These are phyloP conservation scores for Elasticomyces elasticus DNA, from an alignment of 495 filamentous ascomycete species.

Conservation along the genomic window DNA sequence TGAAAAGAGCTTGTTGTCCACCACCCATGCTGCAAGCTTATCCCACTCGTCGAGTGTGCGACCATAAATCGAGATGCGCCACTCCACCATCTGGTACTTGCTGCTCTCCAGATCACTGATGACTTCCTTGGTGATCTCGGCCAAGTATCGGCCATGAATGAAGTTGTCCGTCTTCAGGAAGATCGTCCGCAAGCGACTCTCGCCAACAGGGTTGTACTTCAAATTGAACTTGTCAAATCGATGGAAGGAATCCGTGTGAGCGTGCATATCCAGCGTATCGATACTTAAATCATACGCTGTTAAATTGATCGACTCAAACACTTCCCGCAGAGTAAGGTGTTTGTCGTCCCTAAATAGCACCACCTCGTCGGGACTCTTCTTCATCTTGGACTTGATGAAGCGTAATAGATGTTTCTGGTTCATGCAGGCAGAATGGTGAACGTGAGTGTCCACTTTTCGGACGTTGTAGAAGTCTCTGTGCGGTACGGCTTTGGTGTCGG, in stretches of 20 bases:
- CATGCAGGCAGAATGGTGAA: slow-evolving; percentile 99
- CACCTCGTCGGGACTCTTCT: slow-evolving; percentile 87
- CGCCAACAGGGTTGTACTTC: slow-evolving; percentile 96
- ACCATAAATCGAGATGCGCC: slow-evolving; percentile 95
- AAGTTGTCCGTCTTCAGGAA: slow-evolving; percentile 98
- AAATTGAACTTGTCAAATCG: slow-evolving; percentile 99
- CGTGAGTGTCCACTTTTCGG: slow-evolving; percentile 95
- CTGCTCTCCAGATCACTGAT: slow-evolving; percentile 96
- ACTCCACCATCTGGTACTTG: slow-evolving; percentile 99
- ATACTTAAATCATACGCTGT: slow-evolving; percentile 97
- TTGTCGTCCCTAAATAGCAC: slow-evolving; percentile 90
- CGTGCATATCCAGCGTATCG: slow-evolving; percentile 98
- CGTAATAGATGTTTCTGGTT: slow-evolving; percentile 97
- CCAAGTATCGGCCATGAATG: slow-evolving; percentile 89
- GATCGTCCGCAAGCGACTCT: slow-evolving; percentile 87
- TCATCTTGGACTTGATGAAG: slow-evolving; percentile 99
- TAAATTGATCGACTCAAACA: slow-evolving; percentile 93
- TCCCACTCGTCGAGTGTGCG: slow-evolving; percentile 91
- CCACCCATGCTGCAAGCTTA: slow-evolving; percentile 94
- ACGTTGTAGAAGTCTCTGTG: slow-evolving; percentile 99
- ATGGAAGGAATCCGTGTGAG: slow-evolving; percentile 96
- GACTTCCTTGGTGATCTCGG: slow-evolving; percentile 95
- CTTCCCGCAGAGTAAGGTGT: slow-evolving; percentile 78
- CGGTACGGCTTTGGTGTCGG: slow-evolving; percentile 92
- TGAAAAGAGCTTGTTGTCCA: slow-evolving; percentile 95